Conservation (phyloP, 257 asterid genomes). For the Salvia miltiorrhiza region DNA sequence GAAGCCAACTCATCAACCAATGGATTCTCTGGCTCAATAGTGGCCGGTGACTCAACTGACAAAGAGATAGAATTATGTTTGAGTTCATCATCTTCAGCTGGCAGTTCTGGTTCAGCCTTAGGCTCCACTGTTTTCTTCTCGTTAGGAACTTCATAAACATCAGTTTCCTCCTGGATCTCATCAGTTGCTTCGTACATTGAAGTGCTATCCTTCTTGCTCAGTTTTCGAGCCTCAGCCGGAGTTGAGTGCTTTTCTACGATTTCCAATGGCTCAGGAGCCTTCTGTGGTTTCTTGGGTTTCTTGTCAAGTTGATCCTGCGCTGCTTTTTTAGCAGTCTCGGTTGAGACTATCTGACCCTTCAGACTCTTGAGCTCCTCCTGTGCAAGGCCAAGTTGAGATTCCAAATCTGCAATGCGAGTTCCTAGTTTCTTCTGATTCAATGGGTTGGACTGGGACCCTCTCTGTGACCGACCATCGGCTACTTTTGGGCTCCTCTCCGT, state of each 20-base stretch:
- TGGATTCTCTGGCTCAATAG: slow-evolving; percentile 33
- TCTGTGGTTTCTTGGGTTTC: slow-evolving; percentile 51
- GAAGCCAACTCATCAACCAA: slow-evolving; percentile 38
- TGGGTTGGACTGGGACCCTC: slow-evolving; percentile 52
- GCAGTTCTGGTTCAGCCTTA: slow-evolving; percentile 24
- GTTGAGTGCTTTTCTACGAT: slow-evolving; percentile 33
- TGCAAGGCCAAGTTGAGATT: slow-evolving; percentile 91
- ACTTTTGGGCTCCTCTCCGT: slow-evolving; percentile 61
- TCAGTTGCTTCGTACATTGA: slow-evolving; percentile 28
- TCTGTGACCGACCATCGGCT: slow-evolving; percentile 53
- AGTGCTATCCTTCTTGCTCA: slow-evolving; percentile 21
- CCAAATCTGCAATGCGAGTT: slow-evolving; percentile 86
- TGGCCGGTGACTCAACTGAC: slow-evolving; percentile 23
- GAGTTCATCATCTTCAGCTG: slow-evolving; percentile 36
- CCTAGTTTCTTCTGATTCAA: slow-evolving; percentile 74
- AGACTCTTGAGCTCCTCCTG: slow-evolving; percentile 79
- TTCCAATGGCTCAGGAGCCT: slow-evolving; percentile 21
- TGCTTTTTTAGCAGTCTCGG: slow-evolving; percentile 51
- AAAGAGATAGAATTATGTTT: slow-evolving; percentile 17
- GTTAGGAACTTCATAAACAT: slow-evolving; percentile 70
- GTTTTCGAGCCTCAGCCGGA: slow-evolving; percentile 10
- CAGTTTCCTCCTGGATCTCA: slow-evolving; percentile 60
- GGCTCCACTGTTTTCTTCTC: slow-evolving; percentile 40
- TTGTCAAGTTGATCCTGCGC: slow-evolving; percentile 62
- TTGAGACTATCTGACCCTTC: slow-evolving; percentile 63